These are phyloP conservation scores for Hanseniaspora meyeri DNA, from an alignment of 805 yeast species.

Conservation along the genomic window DNA sequence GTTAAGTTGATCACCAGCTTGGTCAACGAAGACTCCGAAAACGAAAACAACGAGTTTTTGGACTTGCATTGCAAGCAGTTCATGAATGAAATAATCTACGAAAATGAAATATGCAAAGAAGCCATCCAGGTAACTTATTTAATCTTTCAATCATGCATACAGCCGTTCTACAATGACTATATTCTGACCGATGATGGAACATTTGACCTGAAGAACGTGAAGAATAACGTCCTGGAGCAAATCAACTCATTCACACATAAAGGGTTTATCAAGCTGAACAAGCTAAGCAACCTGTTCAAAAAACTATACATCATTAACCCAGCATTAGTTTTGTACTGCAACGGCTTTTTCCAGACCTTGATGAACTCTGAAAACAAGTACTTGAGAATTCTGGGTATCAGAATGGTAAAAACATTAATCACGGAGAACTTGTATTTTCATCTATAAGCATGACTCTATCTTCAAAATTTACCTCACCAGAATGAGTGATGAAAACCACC, in stretches of 20 bases:
- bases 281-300: conserved; percentile 3
- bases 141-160: conserved; percentile 2
- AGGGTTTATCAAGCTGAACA: conserved; percentile 4
- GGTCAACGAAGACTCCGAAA: not conserved
- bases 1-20: not conserved
- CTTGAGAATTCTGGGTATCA: conserved; percentile 6
- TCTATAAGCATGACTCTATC: not conserved
- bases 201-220: conserved; percentile 1
- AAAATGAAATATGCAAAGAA: conserved; percentile 3
- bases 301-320: not conserved
- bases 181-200: conserved; percentile 10
- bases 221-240: conserved; percentile 2
- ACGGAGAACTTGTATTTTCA: not conserved
- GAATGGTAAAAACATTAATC: conserved; percentile 1
- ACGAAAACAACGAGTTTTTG: not conserved
- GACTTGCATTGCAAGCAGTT: conserved; percentile 5
- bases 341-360: not conserved
- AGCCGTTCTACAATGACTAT: conserved; percentile 5
- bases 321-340: conserved; percentile 2
- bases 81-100: conserved; percentile 11
- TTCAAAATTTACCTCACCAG: conserved; percentile 2
- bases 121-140: not conserved
- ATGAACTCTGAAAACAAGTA: conserved; percentile 5
- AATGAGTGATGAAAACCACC: conserved; percentile 8
- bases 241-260: conserved; percentile 5